phyloP scores from a whole-genome alignment of 192 early-diverging fungal genomes.

The Backusella liffmaniae region DNA sequence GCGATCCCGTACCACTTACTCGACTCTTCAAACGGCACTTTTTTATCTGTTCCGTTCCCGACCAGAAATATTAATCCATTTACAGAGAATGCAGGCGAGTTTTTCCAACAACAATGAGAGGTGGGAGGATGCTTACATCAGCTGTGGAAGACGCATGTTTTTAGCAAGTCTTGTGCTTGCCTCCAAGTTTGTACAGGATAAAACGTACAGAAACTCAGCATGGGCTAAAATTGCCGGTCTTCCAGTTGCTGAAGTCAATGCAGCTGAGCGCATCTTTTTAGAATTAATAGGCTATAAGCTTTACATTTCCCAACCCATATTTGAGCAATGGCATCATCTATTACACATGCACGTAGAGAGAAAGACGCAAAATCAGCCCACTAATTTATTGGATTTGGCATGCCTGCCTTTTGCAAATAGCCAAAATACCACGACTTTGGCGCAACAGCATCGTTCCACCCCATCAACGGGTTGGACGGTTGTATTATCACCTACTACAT shows the following conservation, averaged over 20 bases:
- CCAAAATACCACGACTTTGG: not conserved
- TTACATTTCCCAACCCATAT: constrained; percentile 48
- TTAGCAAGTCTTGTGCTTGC: constrained; percentile 83
- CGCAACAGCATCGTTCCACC: not conserved
- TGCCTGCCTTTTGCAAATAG: constrained; percentile 4
- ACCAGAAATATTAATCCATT: constrained; percentile 18
- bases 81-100: constrained; percentile 10
- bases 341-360: constrained; percentile 25
- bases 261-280: constrained; percentile 80
- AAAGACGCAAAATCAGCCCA: constrained; percentile 21
- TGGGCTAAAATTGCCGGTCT: constrained; percentile 93
- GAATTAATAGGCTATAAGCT: constrained; percentile 78
- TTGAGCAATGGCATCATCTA: constrained; percentile 37
- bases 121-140: constrained; percentile 37
- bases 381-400: constrained; percentile 9
- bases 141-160: constrained; percentile 82
- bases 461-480: constrained; percentile 2
- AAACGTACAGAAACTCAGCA: constrained; percentile 83
- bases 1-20: constrained; percentile 69
- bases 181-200: constrained; percentile 89
- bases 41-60: constrained; percentile 62
- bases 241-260: constrained; percentile 75
- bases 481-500: constrained; percentile 14
- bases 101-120: not conserved
- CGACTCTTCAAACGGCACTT: constrained; percentile 73